Percentiles rank a stretch among this genome's conserved stretches.
Conservation (phyloP, 2,329 filamentous ascomycete species). For the Fusarium lyarnte region DNA sequence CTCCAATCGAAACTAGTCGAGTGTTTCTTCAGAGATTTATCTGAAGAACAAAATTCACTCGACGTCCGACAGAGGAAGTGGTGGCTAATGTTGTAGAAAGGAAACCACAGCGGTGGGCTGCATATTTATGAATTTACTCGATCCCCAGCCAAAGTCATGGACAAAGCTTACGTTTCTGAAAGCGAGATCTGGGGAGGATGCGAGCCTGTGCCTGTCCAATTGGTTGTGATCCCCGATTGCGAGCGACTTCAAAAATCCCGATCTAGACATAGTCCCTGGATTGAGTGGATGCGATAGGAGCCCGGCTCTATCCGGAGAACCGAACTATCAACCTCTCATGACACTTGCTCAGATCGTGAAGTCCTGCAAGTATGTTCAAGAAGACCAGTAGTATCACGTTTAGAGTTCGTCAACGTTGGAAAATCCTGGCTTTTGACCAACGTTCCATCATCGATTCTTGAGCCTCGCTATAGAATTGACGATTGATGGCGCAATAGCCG, state of each 20-base stretch:
- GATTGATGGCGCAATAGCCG: conserved; percentile 12
- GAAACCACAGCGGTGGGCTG: conserved; percentile 10
- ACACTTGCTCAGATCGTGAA: conserved; percentile 2
- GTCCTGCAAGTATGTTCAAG: not conserved
- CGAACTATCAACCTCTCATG: conserved; percentile 22
- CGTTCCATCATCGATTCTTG: conserved; percentile 4
- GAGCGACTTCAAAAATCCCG: conserved; percentile 37
- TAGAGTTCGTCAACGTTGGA: not conserved
- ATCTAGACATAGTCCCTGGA: conserved; percentile 41
- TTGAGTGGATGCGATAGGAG: conserved; percentile 43
- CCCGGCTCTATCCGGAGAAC: conserved; percentile 25
- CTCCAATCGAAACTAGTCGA: not conserved
- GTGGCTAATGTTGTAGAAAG: not conserved
- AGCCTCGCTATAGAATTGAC: conserved; percentile 1
- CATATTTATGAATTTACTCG: conserved; percentile 29
- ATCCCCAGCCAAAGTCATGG: conserved; percentile 30
- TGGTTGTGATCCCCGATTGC: conserved; percentile 38
- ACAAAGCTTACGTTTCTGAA: conserved; percentile 41
- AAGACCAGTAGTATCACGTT: not conserved
- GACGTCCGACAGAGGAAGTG: not conserved
- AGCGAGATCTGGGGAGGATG: conserved; percentile 38
- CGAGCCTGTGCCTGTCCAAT: conserved; percentile 33
- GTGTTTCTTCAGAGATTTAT: not conserved
- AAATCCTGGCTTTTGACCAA: not conserved
- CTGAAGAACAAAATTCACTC: not conserved